Percentiles rank a stretch among this genome's conserved stretches.
phyloP scores from a whole-genome alignment of 1,284 basidiomycete species.

The Trichosporon asahii region DNA sequence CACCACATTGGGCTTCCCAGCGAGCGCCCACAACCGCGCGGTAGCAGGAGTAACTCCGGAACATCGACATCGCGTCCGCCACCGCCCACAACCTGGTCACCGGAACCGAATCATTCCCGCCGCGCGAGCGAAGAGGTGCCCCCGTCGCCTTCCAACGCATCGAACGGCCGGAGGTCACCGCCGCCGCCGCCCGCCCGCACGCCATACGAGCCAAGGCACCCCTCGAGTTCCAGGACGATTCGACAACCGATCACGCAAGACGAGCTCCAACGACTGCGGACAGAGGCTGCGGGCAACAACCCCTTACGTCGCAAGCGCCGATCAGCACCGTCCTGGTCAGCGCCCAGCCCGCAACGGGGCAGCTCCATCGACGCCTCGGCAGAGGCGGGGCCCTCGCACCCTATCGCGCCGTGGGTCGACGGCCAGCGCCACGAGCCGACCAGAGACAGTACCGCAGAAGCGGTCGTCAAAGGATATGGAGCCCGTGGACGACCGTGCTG shows the following conservation, averaged over 20 bases:
- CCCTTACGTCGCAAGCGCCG: slow-evolving; percentile 28
- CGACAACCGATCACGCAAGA: slow-evolving; percentile 33
- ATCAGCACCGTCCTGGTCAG: slow-evolving; percentile 41
- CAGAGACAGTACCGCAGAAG: slow-evolving; percentile 19
- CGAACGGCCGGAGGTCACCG: slow-evolving; percentile 1
- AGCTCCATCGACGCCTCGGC: neutral
- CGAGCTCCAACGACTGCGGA: slow-evolving; percentile 32
- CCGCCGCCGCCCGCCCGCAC: neutral
- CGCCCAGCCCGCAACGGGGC: slow-evolving; percentile 28
- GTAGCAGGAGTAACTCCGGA: neutral
- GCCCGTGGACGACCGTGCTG: neutral
- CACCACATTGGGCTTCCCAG: slow-evolving; percentile 26
- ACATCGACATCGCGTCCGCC: neutral
- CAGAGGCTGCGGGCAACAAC: slow-evolving; percentile 32
- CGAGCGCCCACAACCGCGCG: neutral
- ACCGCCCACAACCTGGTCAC: slow-evolving; percentile 21
- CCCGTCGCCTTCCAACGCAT: neutral
- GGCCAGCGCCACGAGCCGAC: slow-evolving; percentile 2
- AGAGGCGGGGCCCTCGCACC: slow-evolving; percentile 8
- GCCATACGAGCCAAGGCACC: slow-evolving; percentile 36
- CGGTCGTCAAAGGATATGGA: neutral
- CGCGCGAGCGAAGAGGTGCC: neutral
- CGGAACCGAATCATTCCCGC: slow-evolving; percentile 17
- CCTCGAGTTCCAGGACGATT: slow-evolving; percentile 22
- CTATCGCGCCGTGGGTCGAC: slow-evolving; percentile 20